Conservation (phyloP, 352 stramenopile species). For the Pythium apleroticum region DNA sequence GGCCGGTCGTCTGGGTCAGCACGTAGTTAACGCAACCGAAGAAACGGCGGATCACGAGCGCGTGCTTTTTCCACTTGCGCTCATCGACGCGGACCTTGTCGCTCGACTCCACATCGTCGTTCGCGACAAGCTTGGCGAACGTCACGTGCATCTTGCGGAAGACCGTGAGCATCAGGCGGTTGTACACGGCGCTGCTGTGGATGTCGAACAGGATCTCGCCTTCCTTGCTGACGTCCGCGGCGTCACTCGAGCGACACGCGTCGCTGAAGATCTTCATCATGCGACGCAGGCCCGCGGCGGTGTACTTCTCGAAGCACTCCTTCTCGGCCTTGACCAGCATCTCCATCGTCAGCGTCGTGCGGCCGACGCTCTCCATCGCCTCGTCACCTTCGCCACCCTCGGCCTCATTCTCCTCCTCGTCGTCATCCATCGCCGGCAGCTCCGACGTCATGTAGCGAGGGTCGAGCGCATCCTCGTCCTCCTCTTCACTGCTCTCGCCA, state of each 20-base stretch:
- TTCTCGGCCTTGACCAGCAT: slow-evolving; percentile 81
- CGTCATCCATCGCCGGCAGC: slow-evolving; percentile 33
- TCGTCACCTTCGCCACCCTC: slow-evolving; percentile 19
- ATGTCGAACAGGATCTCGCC: slow-evolving; percentile 91
- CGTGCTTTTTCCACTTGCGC: slow-evolving; percentile 79
- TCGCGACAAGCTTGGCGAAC: slow-evolving; percentile 79
- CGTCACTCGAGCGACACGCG: slow-evolving; percentile 92
- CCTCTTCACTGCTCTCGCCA: slow-evolving; percentile 76
- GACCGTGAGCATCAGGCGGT: slow-evolving; percentile 94
- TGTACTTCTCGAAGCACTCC: slow-evolving; percentile 87
- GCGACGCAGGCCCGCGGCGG: slow-evolving; percentile 85
- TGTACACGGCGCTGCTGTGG: slow-evolving; percentile 93
- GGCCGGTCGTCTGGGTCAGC: slow-evolving; percentile 81
- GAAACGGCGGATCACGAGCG: slow-evolving; percentile 89
- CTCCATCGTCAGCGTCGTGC: slow-evolving; percentile 76
- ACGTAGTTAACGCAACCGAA: slow-evolving; percentile 92
- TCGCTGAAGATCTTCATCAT: slow-evolving; percentile 95
- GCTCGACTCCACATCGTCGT: slow-evolving; percentile 32
- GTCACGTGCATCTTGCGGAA: slow-evolving; percentile 88
- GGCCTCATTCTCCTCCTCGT: slow-evolving; percentile 28
- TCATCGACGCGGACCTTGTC: slow-evolving; percentile 58
- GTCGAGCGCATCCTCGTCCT: slow-evolving; percentile 79
- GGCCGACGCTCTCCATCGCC: slow-evolving; percentile 34
- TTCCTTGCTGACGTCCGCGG: slow-evolving; percentile 61
- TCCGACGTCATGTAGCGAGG: slow-evolving; percentile 66